Conservation (phyloP, 306 rosid genomes). For the Fragaria nilgerrensis region DNA sequence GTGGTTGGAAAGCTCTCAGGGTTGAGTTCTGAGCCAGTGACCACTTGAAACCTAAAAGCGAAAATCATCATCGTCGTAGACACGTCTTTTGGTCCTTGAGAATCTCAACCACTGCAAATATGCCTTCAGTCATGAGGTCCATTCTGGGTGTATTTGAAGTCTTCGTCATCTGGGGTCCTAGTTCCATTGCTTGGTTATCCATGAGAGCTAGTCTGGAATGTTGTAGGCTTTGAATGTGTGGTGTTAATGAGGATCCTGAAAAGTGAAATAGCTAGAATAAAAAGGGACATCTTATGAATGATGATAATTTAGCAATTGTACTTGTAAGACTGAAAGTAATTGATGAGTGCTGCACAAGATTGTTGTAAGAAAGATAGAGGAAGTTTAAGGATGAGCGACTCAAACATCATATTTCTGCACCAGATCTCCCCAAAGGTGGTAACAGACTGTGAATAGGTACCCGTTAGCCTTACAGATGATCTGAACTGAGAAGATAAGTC, state of each 20-base stretch:
- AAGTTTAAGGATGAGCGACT: neutral
- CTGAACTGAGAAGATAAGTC: too few species aligned
- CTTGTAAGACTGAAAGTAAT: neutral
- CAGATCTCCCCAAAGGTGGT: slow-evolving; percentile 25
- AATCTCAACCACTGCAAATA: neutral
- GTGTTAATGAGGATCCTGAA: neutral
- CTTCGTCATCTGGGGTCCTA: slow-evolving; percentile 1
- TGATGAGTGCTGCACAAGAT: neutral
- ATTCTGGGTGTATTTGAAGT: slow-evolving; percentile 15
- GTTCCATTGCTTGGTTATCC: neutral
- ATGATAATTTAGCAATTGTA: neutral
- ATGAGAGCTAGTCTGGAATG: neutral
- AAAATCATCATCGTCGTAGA: slow-evolving; percentile 26
- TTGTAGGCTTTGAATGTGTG: too few species aligned
- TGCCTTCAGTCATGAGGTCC: slow-evolving; percentile 29
- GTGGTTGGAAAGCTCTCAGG: slow-evolving; percentile 24
- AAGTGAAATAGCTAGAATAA: neutral
- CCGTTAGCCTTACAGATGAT: too few species aligned
- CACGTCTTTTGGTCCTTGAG: neutral
- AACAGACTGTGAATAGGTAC: neutral
- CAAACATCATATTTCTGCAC: slow-evolving; percentile 28
- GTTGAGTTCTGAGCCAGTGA: slow-evolving; percentile 10
- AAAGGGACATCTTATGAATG: neutral
- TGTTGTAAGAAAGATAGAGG: neutral
- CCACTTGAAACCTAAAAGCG: slow-evolving; percentile 24